Conservation (phyloP, 768 basidiomycete species). For the Lyophyllum atratum region DNA sequence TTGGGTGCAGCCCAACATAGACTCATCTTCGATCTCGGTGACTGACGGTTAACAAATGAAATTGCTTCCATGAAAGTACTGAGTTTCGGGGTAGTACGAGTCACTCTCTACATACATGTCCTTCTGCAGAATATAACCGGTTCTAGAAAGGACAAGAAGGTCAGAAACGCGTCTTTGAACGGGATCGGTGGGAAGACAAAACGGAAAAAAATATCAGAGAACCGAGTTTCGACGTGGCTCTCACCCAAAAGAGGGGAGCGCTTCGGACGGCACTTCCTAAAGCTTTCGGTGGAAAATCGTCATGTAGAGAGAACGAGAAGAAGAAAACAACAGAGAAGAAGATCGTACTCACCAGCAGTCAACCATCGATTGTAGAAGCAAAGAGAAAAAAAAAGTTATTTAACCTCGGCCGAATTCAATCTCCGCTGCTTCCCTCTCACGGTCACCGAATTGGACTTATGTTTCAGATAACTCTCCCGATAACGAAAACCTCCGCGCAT, state of each 20-base stretch:
- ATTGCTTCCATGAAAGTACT: not conserved
- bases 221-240: constrained; percentile 52
- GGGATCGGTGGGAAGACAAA: constrained; percentile 12
- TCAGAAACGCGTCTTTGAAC: not conserved
- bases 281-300: constrained; percentile 49
- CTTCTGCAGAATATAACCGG: not conserved
- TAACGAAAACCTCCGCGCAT: constrained; percentile 3
- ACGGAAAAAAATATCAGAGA: constrained; percentile 46
- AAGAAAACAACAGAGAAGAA: not conserved
- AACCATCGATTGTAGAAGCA: not conserved
- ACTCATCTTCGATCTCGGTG: not conserved
- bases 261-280: constrained; percentile 67
- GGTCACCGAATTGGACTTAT: not conserved
- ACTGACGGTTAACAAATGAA: not conserved
- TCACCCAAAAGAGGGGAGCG: constrained; percentile 34
- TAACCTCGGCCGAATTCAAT: not conserved
- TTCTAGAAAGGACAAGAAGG: not conserved
- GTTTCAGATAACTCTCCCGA: constrained; percentile 12
- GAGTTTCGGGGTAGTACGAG: not conserved
- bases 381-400: not conserved
- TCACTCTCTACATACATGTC: not conserved
- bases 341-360: constrained; percentile 7
- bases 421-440: constrained; percentile 7
- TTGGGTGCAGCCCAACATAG: not conserved
- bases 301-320: constrained; percentile 26